Conservation (phyloP, 495 filamentous ascomycete genomes). For the Pseudomonodictys pantanalensis region DNA sequence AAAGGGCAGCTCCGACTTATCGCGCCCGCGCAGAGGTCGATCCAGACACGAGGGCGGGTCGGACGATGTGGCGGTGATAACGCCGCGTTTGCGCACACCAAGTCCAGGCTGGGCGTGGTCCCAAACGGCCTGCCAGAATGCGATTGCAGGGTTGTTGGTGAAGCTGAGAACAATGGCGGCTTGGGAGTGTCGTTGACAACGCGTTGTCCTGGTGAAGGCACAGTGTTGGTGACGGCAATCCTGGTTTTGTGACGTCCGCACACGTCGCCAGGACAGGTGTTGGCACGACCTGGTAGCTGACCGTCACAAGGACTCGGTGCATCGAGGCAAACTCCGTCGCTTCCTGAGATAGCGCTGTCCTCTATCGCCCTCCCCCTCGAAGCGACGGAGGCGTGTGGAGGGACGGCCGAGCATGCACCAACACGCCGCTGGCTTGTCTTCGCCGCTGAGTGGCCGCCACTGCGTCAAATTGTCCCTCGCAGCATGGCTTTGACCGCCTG, state of each 20-base stretch:
- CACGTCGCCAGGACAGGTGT: too few relatives aligned
- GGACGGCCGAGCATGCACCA: slow-evolving; percentile 1
- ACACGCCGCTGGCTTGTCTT: background rate
- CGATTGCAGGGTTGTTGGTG: too few relatives aligned
- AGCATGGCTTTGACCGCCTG: too few relatives aligned
- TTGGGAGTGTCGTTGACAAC: too few relatives aligned
- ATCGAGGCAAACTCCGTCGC: too few relatives aligned
- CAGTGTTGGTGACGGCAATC: background rate
- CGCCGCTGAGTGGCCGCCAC: background rate
- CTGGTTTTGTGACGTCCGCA: background rate
- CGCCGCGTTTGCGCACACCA: slow-evolving; percentile 9
- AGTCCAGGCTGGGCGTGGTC: background rate
- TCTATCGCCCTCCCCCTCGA: too few relatives aligned
- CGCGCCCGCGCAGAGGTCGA: slow-evolving; percentile 20
- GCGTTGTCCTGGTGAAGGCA: too few relatives aligned
- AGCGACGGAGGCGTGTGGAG: too few relatives aligned
- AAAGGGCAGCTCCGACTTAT: slow-evolving; percentile 19
- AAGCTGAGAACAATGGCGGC: too few relatives aligned
- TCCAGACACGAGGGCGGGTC: slow-evolving; percentile 21
- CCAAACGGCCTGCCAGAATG: background rate
- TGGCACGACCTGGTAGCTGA: too few relatives aligned
- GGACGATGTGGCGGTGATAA: slow-evolving; percentile 28
- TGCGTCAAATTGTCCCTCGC: background rate
- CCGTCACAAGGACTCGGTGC: too few relatives aligned
- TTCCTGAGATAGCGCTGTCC: too few relatives aligned